phyloP scores from a whole-genome alignment of 371 early-diverging fungal species.

The Apophysomyces ossiformis region DNA sequence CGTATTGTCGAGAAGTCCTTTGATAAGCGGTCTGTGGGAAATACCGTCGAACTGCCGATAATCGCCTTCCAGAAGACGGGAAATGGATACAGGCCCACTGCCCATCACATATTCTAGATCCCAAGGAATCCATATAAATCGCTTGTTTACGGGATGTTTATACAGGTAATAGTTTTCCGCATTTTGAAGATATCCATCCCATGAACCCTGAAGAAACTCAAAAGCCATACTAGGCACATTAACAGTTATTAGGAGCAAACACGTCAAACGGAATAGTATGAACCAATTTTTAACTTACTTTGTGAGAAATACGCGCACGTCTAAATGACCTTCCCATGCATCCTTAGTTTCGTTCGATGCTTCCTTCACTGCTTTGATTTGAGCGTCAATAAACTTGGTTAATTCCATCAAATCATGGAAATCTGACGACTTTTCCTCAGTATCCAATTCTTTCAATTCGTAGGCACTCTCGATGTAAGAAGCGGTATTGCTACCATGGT shows the following conservation, averaged over 20 bases:
- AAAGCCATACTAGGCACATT: constrained; percentile 34
- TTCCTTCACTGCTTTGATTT: constrained; percentile 21
- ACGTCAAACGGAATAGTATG: too few relatives aligned
- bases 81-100: constrained; percentile 33
- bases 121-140: constrained; percentile 33
- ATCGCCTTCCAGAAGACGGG: constrained; percentile 28
- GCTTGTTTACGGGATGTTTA: constrained; percentile 22
- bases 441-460: constrained; percentile 20
- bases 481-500: constrained; percentile 23
- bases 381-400: constrained; percentile 35
- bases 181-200: constrained; percentile 42
- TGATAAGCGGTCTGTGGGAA: constrained; percentile 28
- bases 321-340: constrained; percentile 34
- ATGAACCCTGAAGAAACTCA: constrained; percentile 35
- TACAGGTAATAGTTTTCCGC: constrained; percentile 47
- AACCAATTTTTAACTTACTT: constrained; percentile 24
- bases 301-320: constrained; percentile 36
- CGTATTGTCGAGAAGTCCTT: constrained; percentile 25
- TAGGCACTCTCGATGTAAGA: constrained; percentile 24
- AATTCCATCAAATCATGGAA: constrained; percentile 25
- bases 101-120: constrained; percentile 42
- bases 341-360: background rate
- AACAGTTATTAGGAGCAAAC: background rate
- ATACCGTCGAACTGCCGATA: constrained; percentile 29
- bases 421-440: constrained; percentile 16